Conservation (phyloP, 768 basidiomycete genomes). For the Rhizopogon rudus region DNA sequence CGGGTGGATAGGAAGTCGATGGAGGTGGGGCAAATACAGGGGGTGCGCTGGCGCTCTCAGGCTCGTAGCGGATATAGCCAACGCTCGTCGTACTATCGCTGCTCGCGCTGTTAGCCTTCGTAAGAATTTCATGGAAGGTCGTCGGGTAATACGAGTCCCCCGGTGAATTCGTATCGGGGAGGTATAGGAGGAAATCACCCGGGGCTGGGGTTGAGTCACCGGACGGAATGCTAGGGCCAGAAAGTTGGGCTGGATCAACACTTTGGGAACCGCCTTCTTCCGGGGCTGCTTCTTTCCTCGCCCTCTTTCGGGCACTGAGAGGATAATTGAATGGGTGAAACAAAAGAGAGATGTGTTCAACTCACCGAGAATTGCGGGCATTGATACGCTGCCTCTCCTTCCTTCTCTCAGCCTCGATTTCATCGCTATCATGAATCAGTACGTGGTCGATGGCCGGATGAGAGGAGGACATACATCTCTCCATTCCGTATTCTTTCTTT, state of each 20-base stretch:
- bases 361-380: constrained; percentile 1
- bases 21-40: too few species aligned
- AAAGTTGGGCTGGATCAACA: background rate
- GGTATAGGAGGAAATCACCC: background rate
- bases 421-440: background rate
- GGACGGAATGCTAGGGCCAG: background rate
- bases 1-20: too few species aligned
- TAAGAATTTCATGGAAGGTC: background rate
- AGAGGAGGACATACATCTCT: background rate
- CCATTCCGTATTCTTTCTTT: constrained; percentile 1
- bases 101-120: background rate
- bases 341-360: background rate
- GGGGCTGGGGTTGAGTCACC: background rate
- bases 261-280: background rate
- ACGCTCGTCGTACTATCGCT: background rate
- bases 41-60: background rate
- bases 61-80: background rate
- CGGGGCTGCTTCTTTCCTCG: background rate
- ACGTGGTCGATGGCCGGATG: background rate
- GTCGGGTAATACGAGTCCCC: background rate
- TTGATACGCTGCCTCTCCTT: background rate
- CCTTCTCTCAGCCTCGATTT: background rate
- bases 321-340: background rate
- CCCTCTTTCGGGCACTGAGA: background rate
- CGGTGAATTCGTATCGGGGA: background rate